Base-by-base conservation (phyloP, 495 filamentous ascomycete genomes). In the Tetracladium setigerum region DNA sequence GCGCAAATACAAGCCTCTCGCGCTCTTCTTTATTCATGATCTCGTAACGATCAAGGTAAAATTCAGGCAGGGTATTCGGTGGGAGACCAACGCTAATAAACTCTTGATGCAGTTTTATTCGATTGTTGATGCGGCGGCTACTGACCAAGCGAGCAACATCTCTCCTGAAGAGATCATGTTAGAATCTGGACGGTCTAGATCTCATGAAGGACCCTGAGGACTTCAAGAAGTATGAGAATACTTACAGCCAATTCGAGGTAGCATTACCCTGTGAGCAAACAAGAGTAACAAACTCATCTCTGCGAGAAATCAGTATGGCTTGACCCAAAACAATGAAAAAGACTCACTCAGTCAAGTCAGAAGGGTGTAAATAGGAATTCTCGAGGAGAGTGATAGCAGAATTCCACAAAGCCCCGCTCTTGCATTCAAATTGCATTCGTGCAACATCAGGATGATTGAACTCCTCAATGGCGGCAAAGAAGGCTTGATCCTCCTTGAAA, bases 231-330 rank as follows among this genome's bases (percentile, higher is more conserved):
- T n/a, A n/a, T n/a, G n/a, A n/a, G n/a, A n/a, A n/a, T n/a, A n/a
- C n/a, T n/a, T n/a, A n/a, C 12, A 54, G 39, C 45, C 45, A 54
- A 8, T 6, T 17, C 16, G 16, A 6, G 12, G 30, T 30, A 11
- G 39, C 15, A 14, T 24, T 14, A 6, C 12, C 24, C 2, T 49
- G 12, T 37, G 17, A 40, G 40, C 27, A 49, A 14, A 49, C 39
- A 2, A 54, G 30, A 6, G 38, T 17, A 2, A 44, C 27, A 36
- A 54, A 54, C 30, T 54, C 51, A 2, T n/a, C n/a, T n/a, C n/a
- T n/a, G n/a, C n/a, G n/a, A n/a, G n/a, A n/a, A n/a, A n/a, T n/a
- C n/a, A n/a, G n/a, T n/a, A n/a, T n/a, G n/a, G n/a, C n/a, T n/a
- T n/a, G n/a, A n/a, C n/a, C n/a, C n/a, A n/a, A n/a, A n/a, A n/a